Evolutionary conservation across 108 stramenopile genomes (phyloP), one percentile per base, ranked within the genome.

Genomic region (Nitzschia sp.): DNA sequence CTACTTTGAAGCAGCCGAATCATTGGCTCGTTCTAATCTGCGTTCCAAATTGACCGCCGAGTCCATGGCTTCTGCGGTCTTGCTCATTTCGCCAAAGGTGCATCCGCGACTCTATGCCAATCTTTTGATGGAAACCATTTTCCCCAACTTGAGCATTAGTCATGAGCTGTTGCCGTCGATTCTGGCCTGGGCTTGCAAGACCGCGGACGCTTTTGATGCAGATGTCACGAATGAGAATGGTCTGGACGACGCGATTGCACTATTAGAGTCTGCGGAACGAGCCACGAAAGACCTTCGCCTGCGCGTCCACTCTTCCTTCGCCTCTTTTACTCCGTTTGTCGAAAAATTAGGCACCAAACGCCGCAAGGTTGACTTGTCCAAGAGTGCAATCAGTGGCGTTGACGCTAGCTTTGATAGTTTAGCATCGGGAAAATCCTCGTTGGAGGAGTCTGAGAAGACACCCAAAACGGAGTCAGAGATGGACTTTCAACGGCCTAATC

Each of bases 171-270:
- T 95, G 26, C 81, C 80, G 19, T 57, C 63, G 25, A 77, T 95
- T 64, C 76, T 79, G 4, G 46, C 64, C 8, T 95, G 90, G 90
- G 33, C 80, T 13, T 90, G 89, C 70, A 58, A 54, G 17, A 80
- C 73, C n/a, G 91, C 94, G 2, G 87, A 95, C 71, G 54, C 64
- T 33, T 84, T 85, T 54, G 93, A 94, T 49, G 83, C 82, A 25
- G 30, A 48, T 24, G n/a, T 17, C 13, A 54, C 69, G 35, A 60
- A 59, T 36, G 69, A 63, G 25, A 54, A 55, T 32, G 81, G 80
- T 9, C 57, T 94, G 5, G 86, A 85, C 8, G 70, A 77, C 31
- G 73, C 89, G 13, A 95, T 95, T 49, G 46, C 59, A 17, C 66
- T 92, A 25, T 68, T 91, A 46, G 54, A 83, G 69, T 79, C 60